Evolutionary conservation across 2,329 filamentous ascomycete genomes (phyloP).

Genomic region (Zymoseptoria crescenta): DNA sequence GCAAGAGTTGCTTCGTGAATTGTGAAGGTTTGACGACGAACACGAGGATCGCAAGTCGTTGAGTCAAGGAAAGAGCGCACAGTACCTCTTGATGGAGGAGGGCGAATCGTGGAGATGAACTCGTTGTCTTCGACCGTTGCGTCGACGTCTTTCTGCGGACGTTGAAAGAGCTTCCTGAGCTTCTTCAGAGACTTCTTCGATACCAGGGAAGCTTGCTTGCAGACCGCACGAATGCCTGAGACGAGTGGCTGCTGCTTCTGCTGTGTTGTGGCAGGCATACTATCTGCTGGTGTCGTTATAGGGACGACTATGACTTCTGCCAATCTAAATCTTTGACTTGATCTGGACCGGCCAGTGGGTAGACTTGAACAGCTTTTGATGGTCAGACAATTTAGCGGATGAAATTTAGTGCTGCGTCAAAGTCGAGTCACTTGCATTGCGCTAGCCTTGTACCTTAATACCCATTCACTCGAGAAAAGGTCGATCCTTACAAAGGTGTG

Average conservation of each 20-base stretch:
- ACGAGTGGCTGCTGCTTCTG: not conserved
- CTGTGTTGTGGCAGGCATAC: not conserved
- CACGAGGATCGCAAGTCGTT: not conserved
- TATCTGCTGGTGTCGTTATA: not conserved
- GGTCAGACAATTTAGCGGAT: not conserved
- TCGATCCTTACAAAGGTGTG: not conserved
- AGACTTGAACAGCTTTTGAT: not conserved
- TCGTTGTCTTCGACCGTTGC: not conserved
- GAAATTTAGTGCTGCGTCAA: not conserved
- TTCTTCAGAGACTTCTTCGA: not conserved
- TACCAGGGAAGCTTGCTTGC: not conserved
- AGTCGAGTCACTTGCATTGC: not conserved
- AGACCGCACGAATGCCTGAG: not conserved
- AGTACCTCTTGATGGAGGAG: not conserved
- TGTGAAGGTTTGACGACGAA: not conserved
- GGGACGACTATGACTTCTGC: not conserved
- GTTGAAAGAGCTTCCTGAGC: not conserved
- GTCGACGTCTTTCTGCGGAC: not conserved
- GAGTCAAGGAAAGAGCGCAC: not conserved
- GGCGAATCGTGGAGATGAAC: not conserved
- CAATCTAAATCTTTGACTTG: not conserved
- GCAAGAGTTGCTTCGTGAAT: not conserved
- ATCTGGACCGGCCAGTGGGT: not conserved
- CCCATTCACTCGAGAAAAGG: not conserved
- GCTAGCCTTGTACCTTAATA: not conserved